Evolutionary conservation across 2,329 filamentous ascomycete genomes (phyloP).

Genomic region (Alternaria arborescens): DNA sequence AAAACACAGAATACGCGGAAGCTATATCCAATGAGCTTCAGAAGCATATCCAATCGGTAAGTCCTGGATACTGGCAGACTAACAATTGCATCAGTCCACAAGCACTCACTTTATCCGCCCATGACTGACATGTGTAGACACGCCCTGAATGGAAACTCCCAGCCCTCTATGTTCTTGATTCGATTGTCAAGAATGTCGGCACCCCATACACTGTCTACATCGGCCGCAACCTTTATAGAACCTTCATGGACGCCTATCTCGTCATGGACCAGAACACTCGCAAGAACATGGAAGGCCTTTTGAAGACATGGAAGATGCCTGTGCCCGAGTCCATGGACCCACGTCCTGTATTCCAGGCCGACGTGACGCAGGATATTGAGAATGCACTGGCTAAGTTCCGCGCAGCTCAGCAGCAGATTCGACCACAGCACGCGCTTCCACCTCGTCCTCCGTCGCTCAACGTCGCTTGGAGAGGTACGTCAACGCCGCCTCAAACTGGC

Average conservation of each 20-base stretch:
- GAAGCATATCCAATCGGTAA: conserved; percentile 93
- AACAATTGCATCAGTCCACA: background rate
- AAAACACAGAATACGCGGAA: conserved; percentile 94
- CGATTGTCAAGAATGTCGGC: conserved; percentile 97
- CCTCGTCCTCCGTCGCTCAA: conserved; percentile 53
- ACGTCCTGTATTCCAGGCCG: conserved; percentile 88
- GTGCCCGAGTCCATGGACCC: conserved; percentile 92
- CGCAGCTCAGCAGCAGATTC: conserved; percentile 65
- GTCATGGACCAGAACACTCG: conserved; percentile 84
- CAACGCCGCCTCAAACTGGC: conserved; percentile 71
- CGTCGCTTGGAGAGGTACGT: conserved; percentile 73
- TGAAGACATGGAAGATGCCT: conserved; percentile 97
- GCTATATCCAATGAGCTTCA: conserved; percentile 90
- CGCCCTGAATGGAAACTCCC: conserved; percentile 89
- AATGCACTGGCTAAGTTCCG: conserved; percentile 88
- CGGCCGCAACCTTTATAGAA: conserved; percentile 87
- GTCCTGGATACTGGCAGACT: conserved; percentile 50
- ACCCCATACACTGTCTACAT: conserved; percentile 97
- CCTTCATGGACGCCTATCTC: conserved; percentile 96
- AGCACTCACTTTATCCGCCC: background rate
- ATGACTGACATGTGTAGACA: conserved; percentile 66
- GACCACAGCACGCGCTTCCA: conserved; percentile 53
- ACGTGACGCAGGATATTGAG: conserved; percentile 90
- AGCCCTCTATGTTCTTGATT: conserved; percentile 97
- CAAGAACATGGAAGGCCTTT: conserved; percentile 94